Base-by-base conservation (phyloP, 2,329 filamentous ascomycete species). In the Aureobasidium subglaciale region DNA sequence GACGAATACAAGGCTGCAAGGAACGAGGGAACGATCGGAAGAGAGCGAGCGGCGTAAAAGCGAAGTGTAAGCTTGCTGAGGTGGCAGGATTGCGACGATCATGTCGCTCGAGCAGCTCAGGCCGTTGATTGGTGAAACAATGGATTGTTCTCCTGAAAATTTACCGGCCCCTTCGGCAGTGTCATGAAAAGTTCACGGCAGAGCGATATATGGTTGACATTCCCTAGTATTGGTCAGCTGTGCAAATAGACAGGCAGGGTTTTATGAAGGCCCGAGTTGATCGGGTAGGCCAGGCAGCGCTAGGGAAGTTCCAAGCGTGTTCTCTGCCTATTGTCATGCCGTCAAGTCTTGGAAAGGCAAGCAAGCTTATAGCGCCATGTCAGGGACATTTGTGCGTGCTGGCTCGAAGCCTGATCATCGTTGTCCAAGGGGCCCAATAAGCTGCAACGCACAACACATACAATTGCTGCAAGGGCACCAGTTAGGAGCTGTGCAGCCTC, bases 71-170 rank as follows among this genome's bases (percentile, higher is more conserved):
- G 50, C 50, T 54, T 43, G 35, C 16, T 54, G 20, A 34, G 38
- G 8, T 16, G 15, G 27, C 18, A n/a, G 13, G 35, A 9, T 41
- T 41, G 50, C 50, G 38, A 54, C 50, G 38, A 54, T 43, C 50
- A 43, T 34, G 50, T 54, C 38, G 50, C 37, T 54, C 38, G 37
- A 34, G 29, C 29, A 32, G 16, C 40, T 34, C 24, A 52, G 24
- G 37, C 37, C 49, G 38, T 54, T 54, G 50, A 25, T 54, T 43
- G 29, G 38, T 54, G 50, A 54, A 54, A 54, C 50, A 41, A 54
- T 54, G 50, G 50, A 43, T 42, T 27, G 16, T 54, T 43, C 37
- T 54, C 37, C 50, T 54, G 50, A 43, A 54, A 54, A 43, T 22
- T 20, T 35, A 43, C 50, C 42, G 13, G 20, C 29, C n/a, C 25